These are phyloP conservation scores for Jamesozyma lodderae DNA, from an alignment of 805 yeast species.

Conservation along the genomic window DNA sequence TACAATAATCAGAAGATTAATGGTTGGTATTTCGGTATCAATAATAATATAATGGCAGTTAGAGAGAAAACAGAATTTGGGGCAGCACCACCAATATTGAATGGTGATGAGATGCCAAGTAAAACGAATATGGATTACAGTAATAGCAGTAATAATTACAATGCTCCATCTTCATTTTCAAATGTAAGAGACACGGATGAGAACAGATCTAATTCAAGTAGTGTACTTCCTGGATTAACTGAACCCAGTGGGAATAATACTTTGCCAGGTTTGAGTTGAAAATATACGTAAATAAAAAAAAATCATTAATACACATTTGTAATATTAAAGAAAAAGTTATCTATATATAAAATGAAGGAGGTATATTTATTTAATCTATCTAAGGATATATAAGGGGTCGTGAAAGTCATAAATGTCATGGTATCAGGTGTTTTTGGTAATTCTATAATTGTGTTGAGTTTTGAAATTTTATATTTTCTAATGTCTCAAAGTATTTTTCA, in stretches of 20 bases:
- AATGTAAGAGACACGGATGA: neutral
- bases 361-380: too few relatives aligned
- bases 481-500: neutral
- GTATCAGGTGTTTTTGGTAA: neutral
- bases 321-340: neutral
- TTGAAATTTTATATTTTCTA: neutral
- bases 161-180: neutral
- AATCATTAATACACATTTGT: neutral
- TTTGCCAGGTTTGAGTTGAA: slow-evolving; percentile 1
- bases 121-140: neutral
- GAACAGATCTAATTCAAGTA: neutral
- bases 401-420: neutral
- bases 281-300: neutral
- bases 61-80: slow-evolving; percentile 30
- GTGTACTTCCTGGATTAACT: slow-evolving; percentile 11
- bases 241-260: neutral
- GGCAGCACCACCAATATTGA: slow-evolving; percentile 24
- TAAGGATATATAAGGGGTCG: too few relatives aligned
- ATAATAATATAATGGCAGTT: slow-evolving; percentile 29
- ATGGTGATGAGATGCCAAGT: neutral
- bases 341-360: neutral
- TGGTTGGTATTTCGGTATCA: slow-evolving; percentile 46
- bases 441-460: too few relatives aligned
- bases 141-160: neutral
- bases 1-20: slow-evolving; percentile 58